phyloP scores from a whole-genome alignment of 2,329 filamentous ascomycete genomes.

The Teratosphaeriaceae sp. region DNA sequence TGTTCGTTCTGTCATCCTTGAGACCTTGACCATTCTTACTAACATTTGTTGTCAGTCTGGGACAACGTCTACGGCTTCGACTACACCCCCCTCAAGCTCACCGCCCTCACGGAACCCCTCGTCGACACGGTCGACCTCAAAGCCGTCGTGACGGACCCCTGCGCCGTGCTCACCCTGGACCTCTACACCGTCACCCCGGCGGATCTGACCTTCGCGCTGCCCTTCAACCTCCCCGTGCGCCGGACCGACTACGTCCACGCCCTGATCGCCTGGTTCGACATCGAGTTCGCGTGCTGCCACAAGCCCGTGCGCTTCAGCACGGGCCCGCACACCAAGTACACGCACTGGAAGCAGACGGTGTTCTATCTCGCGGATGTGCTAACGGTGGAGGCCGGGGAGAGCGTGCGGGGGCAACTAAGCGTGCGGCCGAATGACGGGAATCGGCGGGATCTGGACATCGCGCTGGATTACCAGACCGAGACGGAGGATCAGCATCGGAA shows the following conservation, averaged over 20 bases:
- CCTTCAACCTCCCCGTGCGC: slow-evolving; percentile 69
- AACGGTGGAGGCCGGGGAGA: slow-evolving; percentile 83
- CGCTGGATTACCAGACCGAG: slow-evolving; percentile 72
- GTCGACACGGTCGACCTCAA: slow-evolving; percentile 98
- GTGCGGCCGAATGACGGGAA: slow-evolving; percentile 93
- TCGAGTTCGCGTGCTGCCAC: slow-evolving; percentile 97
- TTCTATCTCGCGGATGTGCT: slow-evolving; percentile 94
- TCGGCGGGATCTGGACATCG: slow-evolving; percentile 88
- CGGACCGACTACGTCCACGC: slow-evolving; percentile 95
- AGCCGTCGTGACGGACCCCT: slow-evolving; percentile 90
- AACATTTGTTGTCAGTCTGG: slow-evolving; percentile 65
- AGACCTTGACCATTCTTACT: slow-evolving; percentile 3
- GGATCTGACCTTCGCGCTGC: slow-evolving; percentile 76
- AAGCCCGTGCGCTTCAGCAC: slow-evolving; percentile 97
- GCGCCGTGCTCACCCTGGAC: slow-evolving; percentile 77
- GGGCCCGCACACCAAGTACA: slow-evolving; percentile 97
- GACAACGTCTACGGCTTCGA: slow-evolving; percentile 98
- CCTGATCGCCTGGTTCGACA: slow-evolving; percentile 97
- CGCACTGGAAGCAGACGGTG: slow-evolving; percentile 99
- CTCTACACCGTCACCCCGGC: slow-evolving; percentile 84
- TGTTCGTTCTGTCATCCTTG: slow-evolving; percentile 57
- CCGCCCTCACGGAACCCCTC: slow-evolving; percentile 88
- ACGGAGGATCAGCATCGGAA: slow-evolving; percentile 65
- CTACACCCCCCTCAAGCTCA: slow-evolving; percentile 88
- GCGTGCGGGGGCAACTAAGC: slow-evolving; percentile 63